A percentile compares a stretch with the other conserved stretches of the same genome.
These are phyloP conservation scores for Pyrenophora seminiperda DNA, from an alignment of 2,329 filamentous ascomycete genomes.

Conservation along the genomic window DNA sequence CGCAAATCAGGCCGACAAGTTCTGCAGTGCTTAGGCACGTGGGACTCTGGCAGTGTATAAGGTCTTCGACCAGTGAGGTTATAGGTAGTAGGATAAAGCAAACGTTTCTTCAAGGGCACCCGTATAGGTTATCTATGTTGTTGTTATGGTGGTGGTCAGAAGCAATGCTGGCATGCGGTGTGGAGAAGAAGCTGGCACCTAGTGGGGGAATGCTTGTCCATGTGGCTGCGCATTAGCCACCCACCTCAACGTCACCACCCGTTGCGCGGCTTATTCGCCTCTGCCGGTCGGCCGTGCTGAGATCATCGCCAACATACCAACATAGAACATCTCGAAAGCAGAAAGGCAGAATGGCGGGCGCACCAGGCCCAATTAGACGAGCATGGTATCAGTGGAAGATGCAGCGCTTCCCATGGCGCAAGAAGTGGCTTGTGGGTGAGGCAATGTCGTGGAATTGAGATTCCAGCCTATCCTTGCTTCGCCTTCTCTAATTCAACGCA, in stretches of 20 bases:
- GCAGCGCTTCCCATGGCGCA: constrained; percentile 66
- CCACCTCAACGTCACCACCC: constrained; percentile 35
- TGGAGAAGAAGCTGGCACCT: constrained; percentile 5
- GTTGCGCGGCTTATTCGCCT: constrained; percentile 24
- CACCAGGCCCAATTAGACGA: constrained; percentile 46
- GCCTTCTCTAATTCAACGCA: constrained; percentile 9
- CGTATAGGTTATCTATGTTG: neutral
- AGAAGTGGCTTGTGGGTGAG: constrained; percentile 62
- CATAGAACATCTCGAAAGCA: constrained; percentile 14
- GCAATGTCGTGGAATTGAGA: constrained; percentile 6
- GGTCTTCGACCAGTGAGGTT: neutral
- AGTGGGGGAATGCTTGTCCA: constrained; percentile 18
- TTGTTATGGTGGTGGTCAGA: constrained; percentile 3
- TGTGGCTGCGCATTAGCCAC: constrained; percentile 31
- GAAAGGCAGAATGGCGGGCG: constrained; percentile 42
- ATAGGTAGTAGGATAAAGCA: neutral
- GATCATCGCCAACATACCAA: constrained; percentile 12
- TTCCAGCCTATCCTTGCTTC: constrained; percentile 11
- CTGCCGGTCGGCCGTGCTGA: constrained; percentile 1
- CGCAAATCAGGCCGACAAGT: constrained; percentile 14
- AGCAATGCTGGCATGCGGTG: constrained; percentile 10
- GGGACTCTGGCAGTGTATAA: neutral
- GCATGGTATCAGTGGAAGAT: constrained; percentile 69
- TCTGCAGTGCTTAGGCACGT: constrained; percentile 9
- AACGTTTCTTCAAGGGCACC: too few relatives aligned